Percentiles rank a stretch among this genome's conserved stretches.
Evolutionary conservation across 2,329 filamentous ascomycete genomes (phyloP).

Genomic region (Davidsoniella australis): DNA sequence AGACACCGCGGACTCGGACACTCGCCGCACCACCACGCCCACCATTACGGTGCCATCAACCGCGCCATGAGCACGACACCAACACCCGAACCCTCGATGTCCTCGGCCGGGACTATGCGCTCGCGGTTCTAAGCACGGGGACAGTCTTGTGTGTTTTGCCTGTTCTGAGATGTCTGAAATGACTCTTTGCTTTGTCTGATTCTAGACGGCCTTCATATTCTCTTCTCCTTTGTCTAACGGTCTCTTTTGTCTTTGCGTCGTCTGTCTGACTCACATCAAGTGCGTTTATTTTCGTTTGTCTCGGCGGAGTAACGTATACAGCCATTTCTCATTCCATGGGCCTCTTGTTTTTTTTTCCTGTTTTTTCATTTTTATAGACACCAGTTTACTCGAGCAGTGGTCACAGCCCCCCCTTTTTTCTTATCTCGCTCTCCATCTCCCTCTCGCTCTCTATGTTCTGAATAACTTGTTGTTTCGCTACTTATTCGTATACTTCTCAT

Average conservation of each 20-base stretch:
- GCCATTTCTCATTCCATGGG: not conserved
- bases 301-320: not conserved
- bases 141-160: too few species aligned
- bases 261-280: too few species aligned
- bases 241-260: not conserved
- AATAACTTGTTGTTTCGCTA: not conserved
- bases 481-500: not conserved
- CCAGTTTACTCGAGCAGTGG: not conserved
- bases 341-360: not conserved
- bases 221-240: too few species aligned
- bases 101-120: not conserved
- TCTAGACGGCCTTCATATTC: too few species aligned
- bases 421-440: not conserved
- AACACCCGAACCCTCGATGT: not conserved
- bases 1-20: slow-evolving; percentile 3
- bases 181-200: too few species aligned
- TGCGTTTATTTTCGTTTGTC: not conserved
- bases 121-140: not conserved
- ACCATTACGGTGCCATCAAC: not conserved
- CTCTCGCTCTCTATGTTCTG: not conserved
- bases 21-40: not conserved
- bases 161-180: too few species aligned
- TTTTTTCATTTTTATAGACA: not conserved
- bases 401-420: not conserved
- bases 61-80: slow-evolving; percentile 1